Conservation (phyloP, 2,329 filamentous ascomycete genomes). For the Aspergillus sp. region DNA sequence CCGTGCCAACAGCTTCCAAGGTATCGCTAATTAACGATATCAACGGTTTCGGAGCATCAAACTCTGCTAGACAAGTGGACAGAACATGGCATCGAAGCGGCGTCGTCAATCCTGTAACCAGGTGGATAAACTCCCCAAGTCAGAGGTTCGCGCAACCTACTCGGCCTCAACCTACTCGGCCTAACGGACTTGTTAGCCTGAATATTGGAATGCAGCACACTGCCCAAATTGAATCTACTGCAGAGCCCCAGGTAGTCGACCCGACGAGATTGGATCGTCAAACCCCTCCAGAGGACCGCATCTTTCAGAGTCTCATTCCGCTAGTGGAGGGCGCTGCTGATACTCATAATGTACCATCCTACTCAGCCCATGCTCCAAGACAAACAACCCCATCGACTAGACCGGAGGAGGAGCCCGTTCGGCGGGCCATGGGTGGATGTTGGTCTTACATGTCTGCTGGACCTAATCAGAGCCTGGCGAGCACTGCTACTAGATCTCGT, state of each 20-base stretch:
- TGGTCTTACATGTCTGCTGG: slow-evolving; percentile 15
- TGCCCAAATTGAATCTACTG: slow-evolving; percentile 16
- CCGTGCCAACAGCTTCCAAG: background rate
- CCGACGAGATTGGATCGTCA: background rate
- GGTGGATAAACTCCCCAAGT: background rate
- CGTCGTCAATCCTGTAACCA: background rate
- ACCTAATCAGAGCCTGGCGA: background rate
- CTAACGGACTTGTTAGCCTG: slow-evolving; percentile 18
- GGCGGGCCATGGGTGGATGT: slow-evolving; percentile 13
- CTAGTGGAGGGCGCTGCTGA: background rate
- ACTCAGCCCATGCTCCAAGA: background rate
- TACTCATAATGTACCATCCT: background rate
- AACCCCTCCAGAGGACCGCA: slow-evolving; percentile 3
- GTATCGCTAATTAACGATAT: slow-evolving; percentile 14
- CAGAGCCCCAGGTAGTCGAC: background rate
- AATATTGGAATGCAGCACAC: slow-evolving; percentile 22
- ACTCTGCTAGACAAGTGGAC: slow-evolving; percentile 10
- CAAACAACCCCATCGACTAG: background rate
- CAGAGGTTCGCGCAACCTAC: background rate
- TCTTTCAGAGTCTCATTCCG: background rate
- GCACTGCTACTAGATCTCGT: slow-evolving; percentile 12
- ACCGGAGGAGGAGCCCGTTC: slow-evolving; percentile 3
- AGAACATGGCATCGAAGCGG: background rate
- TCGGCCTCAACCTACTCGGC: background rate
- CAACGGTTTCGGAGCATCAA: slow-evolving; percentile 8